Percentiles rank a stretch among this genome's conserved stretches.
phyloP scores from a whole-genome alignment of 441 rosid species.

The Erodium trifolium region DNA sequence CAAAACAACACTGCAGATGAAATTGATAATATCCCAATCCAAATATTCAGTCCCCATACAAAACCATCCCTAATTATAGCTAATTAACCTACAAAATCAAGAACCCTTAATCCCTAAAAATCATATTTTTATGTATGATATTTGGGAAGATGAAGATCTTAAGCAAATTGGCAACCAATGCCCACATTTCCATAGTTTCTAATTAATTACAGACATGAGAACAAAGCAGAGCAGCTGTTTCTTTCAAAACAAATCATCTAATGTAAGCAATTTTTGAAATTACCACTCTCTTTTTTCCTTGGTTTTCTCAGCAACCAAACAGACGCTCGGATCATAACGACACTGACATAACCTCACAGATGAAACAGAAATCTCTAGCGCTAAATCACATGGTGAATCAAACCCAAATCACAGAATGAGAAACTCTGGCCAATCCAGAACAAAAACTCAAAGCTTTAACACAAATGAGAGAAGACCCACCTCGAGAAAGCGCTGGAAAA shows the following conservation, averaged over 20 bases:
- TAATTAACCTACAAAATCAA: no score
- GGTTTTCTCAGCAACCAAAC: slow-evolving; percentile 19
- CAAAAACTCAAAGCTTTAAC: neutral
- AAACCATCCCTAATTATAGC: neutral
- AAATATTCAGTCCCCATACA: neutral
- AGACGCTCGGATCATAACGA: slow-evolving; percentile 11
- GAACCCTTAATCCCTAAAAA: no score
- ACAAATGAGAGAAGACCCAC: slow-evolving; percentile 11
- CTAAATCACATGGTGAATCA: slow-evolving; percentile 1
- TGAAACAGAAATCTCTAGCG: slow-evolving; percentile 1
- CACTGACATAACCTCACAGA: no score
- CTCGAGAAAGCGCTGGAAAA: slow-evolving; percentile 3
- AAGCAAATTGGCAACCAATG: slow-evolving; percentile 9
- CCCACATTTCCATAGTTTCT: slow-evolving; percentile 1
- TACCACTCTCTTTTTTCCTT: neutral
- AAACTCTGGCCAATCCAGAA: slow-evolving; percentile 6
- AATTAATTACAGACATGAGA: neutral
- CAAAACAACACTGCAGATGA: neutral
- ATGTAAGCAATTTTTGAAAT: neutral
- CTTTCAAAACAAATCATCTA: neutral
- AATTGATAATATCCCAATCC: neutral
- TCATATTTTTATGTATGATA: no score
- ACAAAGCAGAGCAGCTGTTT: neutral
- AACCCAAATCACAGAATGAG: slow-evolving; percentile 13
- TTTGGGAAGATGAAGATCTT: neutral